phyloP scores from a whole-genome alignment of 352 stramenopile genomes.

The Globisporangium recalcitrans region DNA sequence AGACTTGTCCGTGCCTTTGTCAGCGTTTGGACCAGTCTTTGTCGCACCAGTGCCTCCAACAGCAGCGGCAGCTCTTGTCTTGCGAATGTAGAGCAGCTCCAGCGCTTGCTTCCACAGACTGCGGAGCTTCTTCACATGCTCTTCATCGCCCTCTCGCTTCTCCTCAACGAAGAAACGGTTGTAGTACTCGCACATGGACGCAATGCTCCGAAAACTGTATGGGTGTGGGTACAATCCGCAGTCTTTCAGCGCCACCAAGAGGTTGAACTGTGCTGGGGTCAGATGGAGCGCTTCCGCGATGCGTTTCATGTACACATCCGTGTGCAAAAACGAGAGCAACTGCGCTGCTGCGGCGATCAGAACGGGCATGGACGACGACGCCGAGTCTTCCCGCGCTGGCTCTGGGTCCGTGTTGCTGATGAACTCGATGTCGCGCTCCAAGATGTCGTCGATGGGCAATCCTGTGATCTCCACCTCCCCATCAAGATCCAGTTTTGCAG shows the following conservation, averaged over 20 bases:
- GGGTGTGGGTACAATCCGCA: constrained; percentile 36
- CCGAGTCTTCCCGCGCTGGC: constrained; percentile 1
- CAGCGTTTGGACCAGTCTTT: constrained; percentile 11
- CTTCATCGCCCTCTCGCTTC: constrained; percentile 19
- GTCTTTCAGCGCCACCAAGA: constrained; percentile 52
- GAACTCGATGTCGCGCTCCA: constrained; percentile 44
- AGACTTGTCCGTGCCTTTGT: constrained; percentile 11
- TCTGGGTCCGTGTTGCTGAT: constrained; percentile 7
- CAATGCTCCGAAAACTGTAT: constrained; percentile 44
- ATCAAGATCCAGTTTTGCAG: constrained; percentile 54
- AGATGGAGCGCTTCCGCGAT: constrained; percentile 47
- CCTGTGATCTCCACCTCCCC: constrained; percentile 50
- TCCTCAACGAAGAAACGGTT: constrained; percentile 44
- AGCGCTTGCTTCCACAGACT: constrained; percentile 44
- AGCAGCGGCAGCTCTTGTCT: constrained; percentile 23
- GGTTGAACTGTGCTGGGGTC: constrained; percentile 52
- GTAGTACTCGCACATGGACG: constrained; percentile 60
- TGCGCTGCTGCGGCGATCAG: constrained; percentile 31
- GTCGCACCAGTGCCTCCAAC: neutral
- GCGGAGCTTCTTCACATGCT: constrained; percentile 33
- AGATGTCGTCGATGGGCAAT: constrained; percentile 48
- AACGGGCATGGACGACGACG: constrained; percentile 18
- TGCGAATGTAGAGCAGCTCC: constrained; percentile 61
- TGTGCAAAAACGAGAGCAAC: constrained; percentile 32
- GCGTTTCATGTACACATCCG: constrained; percentile 40